Evolutionary conservation across 2,329 filamentous ascomycete species (phyloP), one percentile per base, ranked within the genome.

Genomic region (Aspergillus sp.): DNA sequence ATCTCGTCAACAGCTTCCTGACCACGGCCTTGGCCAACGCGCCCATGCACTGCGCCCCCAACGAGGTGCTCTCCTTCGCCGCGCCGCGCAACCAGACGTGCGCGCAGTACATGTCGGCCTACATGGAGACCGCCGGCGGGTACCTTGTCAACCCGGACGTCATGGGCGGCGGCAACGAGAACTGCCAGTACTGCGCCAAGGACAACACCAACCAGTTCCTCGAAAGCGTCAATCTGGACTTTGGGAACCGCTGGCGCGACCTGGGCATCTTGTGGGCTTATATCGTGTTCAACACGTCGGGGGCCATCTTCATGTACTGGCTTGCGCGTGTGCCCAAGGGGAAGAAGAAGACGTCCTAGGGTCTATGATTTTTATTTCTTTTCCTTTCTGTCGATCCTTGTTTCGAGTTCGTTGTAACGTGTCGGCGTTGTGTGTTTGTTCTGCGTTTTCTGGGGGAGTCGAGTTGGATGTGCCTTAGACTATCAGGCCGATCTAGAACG

Each of bases 221-320:
- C 14, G 23, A 10, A 2, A 25, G 6, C 2, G 31, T 49, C 7
- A 45, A 36, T 25, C 34, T 47, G 3, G 14, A 23, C 16, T 51
- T 34, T 14, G 16, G 13, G 14, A 10, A 34, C 2, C 25, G 47
- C 6, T 55, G 53, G 53, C 32, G 50, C 2, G 44, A 55, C 17
- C 49, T 52, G 6, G 53, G 53, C 0, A 43, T 55, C 9, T 25
- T 55, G 40, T 49, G 45, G 42, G 56, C 66, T 23, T 70, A 68
- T 56, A 64, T 68, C 2, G 59, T 63, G 3, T 62, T 71, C 2
- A 52, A 57, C 10, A 60, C 60, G 42, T 50, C 64, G 2, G 52
- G 57, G 10, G 55, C 58, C 4, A 20, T 65, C 16, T 54, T 51
- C 7, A 19, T 51, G 5, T 38, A 51, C 3, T 54, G 51, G 51